Evolutionary conservation across 2,329 filamentous ascomycete species (phyloP), one percentile per base, ranked within the genome.

Genomic region (Neofusicoccum ribis): DNA sequence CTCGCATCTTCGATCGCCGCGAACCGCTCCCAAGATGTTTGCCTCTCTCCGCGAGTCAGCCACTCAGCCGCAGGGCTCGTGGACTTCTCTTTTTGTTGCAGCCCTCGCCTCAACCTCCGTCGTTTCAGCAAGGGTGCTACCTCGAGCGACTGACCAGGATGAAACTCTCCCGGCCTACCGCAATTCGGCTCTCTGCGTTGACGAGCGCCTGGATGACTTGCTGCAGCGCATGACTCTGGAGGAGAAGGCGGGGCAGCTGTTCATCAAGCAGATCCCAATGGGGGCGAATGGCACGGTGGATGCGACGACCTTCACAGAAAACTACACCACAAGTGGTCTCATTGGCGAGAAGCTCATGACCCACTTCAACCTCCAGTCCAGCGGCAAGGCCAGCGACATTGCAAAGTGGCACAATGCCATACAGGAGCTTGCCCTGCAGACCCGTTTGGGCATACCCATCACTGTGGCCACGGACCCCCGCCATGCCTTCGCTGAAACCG

Each of bases 171-270:
- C 75, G 20, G 54, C 54, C 27, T 78, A 78, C 68, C 74, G 72
- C 15, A 67, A 81, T 72, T 71, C 78, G 0, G 76, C 75, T 0
- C 72, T 78, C 14, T 76, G 78, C 47, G 74, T 83, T 47, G 79
- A 82, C 47, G 79, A 80, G n/a, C 77, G 81, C 50, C 77, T 84
- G 7, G 78, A 82, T 27, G 81, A 83, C 64, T 76, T 84, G 3
- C 68, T 81, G 14, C 70, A 72, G 3, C 78, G 81, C 9, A 84
- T 84, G 82, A 82, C 78, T 0, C 54, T 84, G 0, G 77, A 81
- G 44, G 82, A 84, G 67, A 84, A 83, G 64, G 82, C 79, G 2
- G 81, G 81, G 0, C 81, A 83, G 67, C 74, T 84, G 62, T 83
- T 82, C 68, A 81, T 83, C 64, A 73, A 74, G 20, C 75, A 76